Conservation (phyloP, 2,329 filamentous ascomycete genomes). For the Hypoxylon sp. region DNA sequence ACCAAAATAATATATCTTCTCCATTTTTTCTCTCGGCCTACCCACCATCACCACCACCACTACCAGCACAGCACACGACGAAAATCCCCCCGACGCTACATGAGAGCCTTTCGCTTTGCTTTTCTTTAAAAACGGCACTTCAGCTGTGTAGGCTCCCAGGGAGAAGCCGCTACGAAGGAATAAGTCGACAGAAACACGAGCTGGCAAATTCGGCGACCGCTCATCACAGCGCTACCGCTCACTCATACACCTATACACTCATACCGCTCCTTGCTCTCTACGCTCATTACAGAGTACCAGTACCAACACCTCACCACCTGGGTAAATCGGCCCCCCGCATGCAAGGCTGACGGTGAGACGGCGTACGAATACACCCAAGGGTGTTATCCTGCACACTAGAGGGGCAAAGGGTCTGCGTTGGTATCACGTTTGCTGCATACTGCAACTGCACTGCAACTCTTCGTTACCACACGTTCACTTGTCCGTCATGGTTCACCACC, state of each 20-base stretch:
- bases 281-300: conserved; percentile 32
- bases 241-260: not conserved
- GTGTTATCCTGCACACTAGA: conserved; percentile 1
- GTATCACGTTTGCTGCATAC: conserved; percentile 42
- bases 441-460: conserved; percentile 42
- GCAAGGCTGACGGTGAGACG: conserved; percentile 39
- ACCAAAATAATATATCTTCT: conserved; percentile 7
- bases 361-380: conserved; percentile 5
- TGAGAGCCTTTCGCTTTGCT: conserved; percentile 2
- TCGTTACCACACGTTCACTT: conserved; percentile 37
- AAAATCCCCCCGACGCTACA: conserved; percentile 2
- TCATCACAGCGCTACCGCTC: not conserved
- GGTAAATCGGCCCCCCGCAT: conserved; percentile 26
- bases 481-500: conserved; percentile 35
- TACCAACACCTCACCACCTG: conserved; percentile 18
- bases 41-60: not conserved
- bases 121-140: conserved; percentile 3
- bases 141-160: conserved; percentile 12
- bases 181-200: not conserved
- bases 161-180: conserved; percentile 8
- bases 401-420: conserved; percentile 29
- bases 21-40: conserved; percentile 4
- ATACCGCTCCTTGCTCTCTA: conserved; percentile 9
- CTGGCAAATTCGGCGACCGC: conserved; percentile 4
- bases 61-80: not conserved